These are phyloP conservation scores for Mycosarcoma maydis DNA, from an alignment of 1,284 basidiomycete species.

Conservation along the genomic window DNA sequence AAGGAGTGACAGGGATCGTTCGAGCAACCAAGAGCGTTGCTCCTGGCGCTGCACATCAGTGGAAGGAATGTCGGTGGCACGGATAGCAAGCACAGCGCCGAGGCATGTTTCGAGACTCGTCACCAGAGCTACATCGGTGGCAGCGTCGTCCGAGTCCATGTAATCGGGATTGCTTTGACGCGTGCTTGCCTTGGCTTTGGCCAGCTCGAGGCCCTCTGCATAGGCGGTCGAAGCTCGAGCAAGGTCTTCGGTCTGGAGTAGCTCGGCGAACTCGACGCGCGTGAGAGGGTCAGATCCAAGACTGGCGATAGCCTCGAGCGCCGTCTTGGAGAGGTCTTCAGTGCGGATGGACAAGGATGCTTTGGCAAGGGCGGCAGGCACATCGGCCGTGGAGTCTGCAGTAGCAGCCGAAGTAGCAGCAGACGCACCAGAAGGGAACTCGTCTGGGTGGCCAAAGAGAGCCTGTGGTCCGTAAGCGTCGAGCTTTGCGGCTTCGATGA, in stretches of 20 bases:
- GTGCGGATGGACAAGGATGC: conserved; percentile 41
- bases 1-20: conserved; percentile 43
- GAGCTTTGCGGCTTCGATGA: conserved; percentile 52
- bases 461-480: conserved; percentile 34
- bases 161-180: conserved; percentile 3
- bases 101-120: conserved; percentile 51
- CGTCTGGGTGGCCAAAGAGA: conserved; percentile 28
- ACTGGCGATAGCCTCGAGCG: conserved; percentile 46
- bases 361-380: conserved; percentile 42
- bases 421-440: conserved; percentile 21
- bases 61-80: conserved; percentile 37
- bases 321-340: conserved; percentile 47
- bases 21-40: conserved; percentile 41
- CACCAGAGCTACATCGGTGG: conserved; percentile 26
- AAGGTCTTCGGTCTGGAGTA: conserved; percentile 53
- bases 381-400: conserved; percentile 27
- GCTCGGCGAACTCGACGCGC: conserved; percentile 55
- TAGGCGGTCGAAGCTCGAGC: conserved; percentile 46
- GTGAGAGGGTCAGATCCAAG: conserved; percentile 52
- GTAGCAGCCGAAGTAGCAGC: conserved; percentile 15
- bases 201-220: conserved; percentile 42
- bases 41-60: conserved; percentile 34
- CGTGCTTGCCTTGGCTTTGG: conserved; percentile 12
- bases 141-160: conserved; percentile 27
- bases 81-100: conserved; percentile 53